Evolutionary conservation across 495 filamentous ascomycete genomes (phyloP).

Genomic region (Aspergillus baeticus): DNA sequence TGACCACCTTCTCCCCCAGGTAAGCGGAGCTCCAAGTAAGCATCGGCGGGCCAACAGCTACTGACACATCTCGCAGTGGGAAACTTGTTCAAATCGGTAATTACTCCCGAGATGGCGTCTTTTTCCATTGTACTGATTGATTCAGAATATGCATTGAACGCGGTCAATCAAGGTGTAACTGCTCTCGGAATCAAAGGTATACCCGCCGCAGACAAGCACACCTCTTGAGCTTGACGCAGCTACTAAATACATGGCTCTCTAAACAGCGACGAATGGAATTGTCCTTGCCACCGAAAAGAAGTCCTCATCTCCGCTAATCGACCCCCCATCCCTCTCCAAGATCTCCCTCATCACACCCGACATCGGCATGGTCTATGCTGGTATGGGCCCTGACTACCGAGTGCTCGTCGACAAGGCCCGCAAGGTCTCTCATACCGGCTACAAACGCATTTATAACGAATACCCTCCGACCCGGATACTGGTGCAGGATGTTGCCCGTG

Average conservation of each 20-base stretch:
- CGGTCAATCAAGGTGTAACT: conserved; percentile 98
- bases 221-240: conserved; percentile 1
- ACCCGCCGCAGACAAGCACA: background rate
- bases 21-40: conserved; percentile 47
- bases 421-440: conserved; percentile 97
- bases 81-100: conserved; percentile 80
- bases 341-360: conserved; percentile 97
- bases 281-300: conserved; percentile 99
- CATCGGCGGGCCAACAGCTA: conserved; percentile 13
- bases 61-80: conserved; percentile 66
- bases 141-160: conserved; percentile 98
- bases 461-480: conserved; percentile 98
- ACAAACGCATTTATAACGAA: conserved; percentile 99
- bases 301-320: conserved; percentile 92
- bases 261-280: conserved; percentile 90
- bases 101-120: background rate
- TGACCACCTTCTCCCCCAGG: conserved; percentile 99
- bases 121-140: conserved; percentile 15
- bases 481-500: conserved; percentile 95
- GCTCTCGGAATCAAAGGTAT: conserved; percentile 96
- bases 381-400: conserved; percentile 98
- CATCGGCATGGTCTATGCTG: conserved; percentile 99
- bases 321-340: conserved; percentile 92
- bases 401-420: conserved; percentile 96
- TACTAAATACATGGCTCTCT: conserved; percentile 5